Evolutionary conservation across 345 rosid genomes (phyloP).

Genomic region (Salix caprea): DNA sequence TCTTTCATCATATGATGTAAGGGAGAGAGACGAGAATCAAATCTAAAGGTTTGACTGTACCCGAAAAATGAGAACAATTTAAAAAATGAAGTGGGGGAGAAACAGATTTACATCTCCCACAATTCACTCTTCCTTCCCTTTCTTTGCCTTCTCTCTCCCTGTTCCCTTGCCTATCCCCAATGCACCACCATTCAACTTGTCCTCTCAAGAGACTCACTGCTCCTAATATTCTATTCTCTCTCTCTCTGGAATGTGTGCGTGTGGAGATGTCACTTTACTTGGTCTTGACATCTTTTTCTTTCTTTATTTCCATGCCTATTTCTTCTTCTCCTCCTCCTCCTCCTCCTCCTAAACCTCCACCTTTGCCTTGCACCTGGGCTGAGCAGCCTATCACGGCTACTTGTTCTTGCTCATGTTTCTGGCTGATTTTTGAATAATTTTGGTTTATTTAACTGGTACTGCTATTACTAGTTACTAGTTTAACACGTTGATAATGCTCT

Average conservation of each 20-base stretch:
- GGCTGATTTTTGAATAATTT: not conserved
- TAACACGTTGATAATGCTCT: not conserved
- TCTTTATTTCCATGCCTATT: not conserved
- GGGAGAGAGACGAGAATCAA: slow-evolving; percentile 11
- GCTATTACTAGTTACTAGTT: not conserved
- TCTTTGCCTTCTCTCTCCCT: not conserved
- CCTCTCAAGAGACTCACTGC: not conserved
- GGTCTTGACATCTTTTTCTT: not conserved
- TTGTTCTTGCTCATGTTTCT: not conserved
- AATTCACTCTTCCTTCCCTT: not conserved
- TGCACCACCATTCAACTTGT: not conserved
- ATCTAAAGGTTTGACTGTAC: slow-evolving; percentile 44
- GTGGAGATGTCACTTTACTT: not conserved
- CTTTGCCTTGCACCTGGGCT: not conserved
- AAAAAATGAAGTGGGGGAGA: not conserved
- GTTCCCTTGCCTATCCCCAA: not conserved
- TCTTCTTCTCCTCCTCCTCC: not conserved
- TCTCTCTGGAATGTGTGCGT: not conserved
- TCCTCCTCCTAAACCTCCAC: not conserved
- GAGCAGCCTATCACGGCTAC: not conserved
- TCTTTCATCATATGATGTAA: not conserved
- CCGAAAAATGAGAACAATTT: slow-evolving; percentile 9
- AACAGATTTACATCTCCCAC: not conserved
- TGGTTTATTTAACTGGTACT: not conserved
- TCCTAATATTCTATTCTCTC: not conserved